Base-by-base conservation (phyloP, 495 filamentous ascomycete genomes). In the Neurospora pannonica region DNA sequence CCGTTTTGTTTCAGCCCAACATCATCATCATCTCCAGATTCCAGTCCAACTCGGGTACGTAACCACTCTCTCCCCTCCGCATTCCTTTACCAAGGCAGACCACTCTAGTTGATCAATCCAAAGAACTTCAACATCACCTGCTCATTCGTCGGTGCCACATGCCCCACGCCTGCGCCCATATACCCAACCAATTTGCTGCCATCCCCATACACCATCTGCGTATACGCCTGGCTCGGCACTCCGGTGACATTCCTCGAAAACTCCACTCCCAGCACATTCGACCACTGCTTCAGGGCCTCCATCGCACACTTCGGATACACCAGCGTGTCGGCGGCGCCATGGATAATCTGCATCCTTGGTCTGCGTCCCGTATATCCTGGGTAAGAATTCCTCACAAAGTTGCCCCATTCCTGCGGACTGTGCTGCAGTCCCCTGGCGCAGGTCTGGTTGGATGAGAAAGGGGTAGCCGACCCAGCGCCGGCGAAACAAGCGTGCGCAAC, bases 251-350 rank as follows among this genome's bases (percentile, higher is more conserved):
- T 82, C 38, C 77, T 80, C 7, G 77, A 75, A 13, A 81, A 76
- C 13, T 71, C 39, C 4, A 83, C 78, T 2, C 84, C 86, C 15
- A 87, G 81, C 1, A 90, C 85, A 21, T 83, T 83, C 6, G 85
- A 82, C 89, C 89, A 90, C 80, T 90, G 86, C 84, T 88, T 88
- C 69, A 88, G 78, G 21, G 84, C 85, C 82, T 89, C 87, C 28
- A 83, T 72, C 71, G 81, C 88, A 77, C 87, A 88, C 76, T 81
- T 79, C 4, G 85, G 84, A 13, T 80, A 77, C 11, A 90, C 83
- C 5, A 88, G 84, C 5, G 72, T 76, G 71, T 90, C 89, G 13
- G 81, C 83, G 17, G 82, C 78, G 13, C 88, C 88, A 74, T 90
- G 89, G 72, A 83, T 82, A 71, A 90, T 85, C 79, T 87, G 86